phyloP scores from a whole-genome alignment of 371 early-diverging fungal genomes.

The Lichtheimia hyalospora region DNA sequence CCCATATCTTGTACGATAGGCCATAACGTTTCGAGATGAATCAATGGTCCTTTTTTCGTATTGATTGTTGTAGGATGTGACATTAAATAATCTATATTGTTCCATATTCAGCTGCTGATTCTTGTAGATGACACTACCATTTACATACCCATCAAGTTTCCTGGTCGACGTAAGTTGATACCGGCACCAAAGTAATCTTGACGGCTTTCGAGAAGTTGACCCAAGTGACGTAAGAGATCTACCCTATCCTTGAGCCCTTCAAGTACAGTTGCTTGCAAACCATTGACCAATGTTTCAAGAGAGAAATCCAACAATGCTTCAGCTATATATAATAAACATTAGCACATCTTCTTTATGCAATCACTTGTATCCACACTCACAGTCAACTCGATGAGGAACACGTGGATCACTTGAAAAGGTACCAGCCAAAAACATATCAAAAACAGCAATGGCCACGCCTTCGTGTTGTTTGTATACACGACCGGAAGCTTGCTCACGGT shows the following conservation, averaged over 20 bases:
- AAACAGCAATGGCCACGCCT: slow-evolving; percentile 84
- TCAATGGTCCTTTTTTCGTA: slow-evolving; percentile 50
- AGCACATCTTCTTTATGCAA: neutral
- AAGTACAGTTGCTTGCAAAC: slow-evolving; percentile 70
- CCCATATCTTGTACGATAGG: slow-evolving; percentile 68
- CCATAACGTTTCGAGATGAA: slow-evolving; percentile 78
- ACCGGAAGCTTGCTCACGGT: slow-evolving; percentile 59
- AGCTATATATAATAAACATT: slow-evolving; percentile 20
- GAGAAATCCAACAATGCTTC: slow-evolving; percentile 58
- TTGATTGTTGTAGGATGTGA: slow-evolving; percentile 44
- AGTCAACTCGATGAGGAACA: slow-evolving; percentile 80
- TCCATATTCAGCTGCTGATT: neutral
- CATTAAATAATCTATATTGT: slow-evolving; percentile 37
- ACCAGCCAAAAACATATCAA: slow-evolving; percentile 85
- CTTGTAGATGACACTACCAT: neutral
- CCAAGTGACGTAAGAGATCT: slow-evolving; percentile 73
- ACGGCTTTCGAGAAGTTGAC: slow-evolving; percentile 40
- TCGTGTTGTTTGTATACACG: slow-evolving; percentile 70
- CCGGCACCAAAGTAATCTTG: slow-evolving; percentile 51
- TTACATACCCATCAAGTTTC: slow-evolving; percentile 75
- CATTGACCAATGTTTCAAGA: slow-evolving; percentile 52
- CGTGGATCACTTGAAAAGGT: slow-evolving; percentile 69
- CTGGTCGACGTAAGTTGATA: slow-evolving; percentile 69
- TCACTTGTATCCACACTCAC: slow-evolving; percentile 29
- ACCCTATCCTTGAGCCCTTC: slow-evolving; percentile 76